These are phyloP conservation scores for Wickerhamomyces sp. DNA, from an alignment of 1,139 yeast genomes.

Conservation along the genomic window DNA sequence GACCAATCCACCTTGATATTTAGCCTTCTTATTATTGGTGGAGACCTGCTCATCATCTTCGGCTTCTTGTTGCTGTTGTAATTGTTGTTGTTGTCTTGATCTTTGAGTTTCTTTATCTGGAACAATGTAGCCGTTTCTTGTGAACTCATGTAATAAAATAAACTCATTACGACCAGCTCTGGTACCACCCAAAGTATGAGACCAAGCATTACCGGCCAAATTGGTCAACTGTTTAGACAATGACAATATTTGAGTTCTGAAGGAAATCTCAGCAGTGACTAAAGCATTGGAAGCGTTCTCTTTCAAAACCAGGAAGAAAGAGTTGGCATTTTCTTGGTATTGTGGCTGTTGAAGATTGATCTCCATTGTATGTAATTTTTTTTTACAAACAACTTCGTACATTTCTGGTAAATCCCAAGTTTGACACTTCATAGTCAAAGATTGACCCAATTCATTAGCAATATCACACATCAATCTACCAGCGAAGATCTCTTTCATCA, in stretches of 20 bases:
- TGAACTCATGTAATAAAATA: slow-evolving; percentile 88
- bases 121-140: slow-evolving; percentile 71
- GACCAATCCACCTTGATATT: slow-evolving; percentile 93
- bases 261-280: slow-evolving; percentile 73
- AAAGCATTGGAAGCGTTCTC: slow-evolving; percentile 68
- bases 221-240: slow-evolving; percentile 88
- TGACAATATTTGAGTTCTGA: slow-evolving; percentile 79
- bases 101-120: slow-evolving; percentile 76
- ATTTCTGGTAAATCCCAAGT: slow-evolving; percentile 96
- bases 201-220: slow-evolving; percentile 97
- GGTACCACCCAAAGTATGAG: slow-evolving; percentile 90
- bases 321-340: slow-evolving; percentile 62
- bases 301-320: slow-evolving; percentile 62
- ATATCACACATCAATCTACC: slow-evolving; percentile 92
- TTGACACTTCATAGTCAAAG: slow-evolving; percentile 85
- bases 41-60: slow-evolving; percentile 44
- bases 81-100: slow-evolving; percentile 36
- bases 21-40: slow-evolving; percentile 62
- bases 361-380: slow-evolving; percentile 59
- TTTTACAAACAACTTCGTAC: slow-evolving; percentile 70
- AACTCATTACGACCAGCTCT: slow-evolving; percentile 95
- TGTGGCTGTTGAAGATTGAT: slow-evolving; percentile 65
- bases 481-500: slow-evolving; percentile 63
- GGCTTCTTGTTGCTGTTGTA: slow-evolving; percentile 30
- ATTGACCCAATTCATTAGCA: slow-evolving; percentile 93